Evolutionary conservation across 805 yeast genomes (phyloP).

Genomic region (Lipomyces yamanashiensis): DNA sequence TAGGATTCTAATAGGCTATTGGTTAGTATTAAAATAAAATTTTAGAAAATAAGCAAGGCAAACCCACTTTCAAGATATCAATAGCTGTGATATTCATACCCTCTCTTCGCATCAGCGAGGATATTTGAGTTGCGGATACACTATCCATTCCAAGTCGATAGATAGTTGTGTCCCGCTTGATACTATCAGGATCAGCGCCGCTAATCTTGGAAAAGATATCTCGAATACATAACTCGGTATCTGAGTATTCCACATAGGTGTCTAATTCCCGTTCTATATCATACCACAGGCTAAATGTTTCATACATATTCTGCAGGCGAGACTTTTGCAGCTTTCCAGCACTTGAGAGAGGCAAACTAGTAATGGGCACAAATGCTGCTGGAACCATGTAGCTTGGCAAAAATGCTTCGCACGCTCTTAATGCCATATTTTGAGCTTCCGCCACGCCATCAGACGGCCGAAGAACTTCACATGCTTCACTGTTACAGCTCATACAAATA

Average conservation of each 20-base stretch:
- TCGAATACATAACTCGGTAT: slow-evolving; percentile 6
- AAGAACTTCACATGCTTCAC: neutral
- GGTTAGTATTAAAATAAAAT: neutral
- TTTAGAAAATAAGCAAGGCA: neutral
- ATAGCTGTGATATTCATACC: slow-evolving; percentile 18
- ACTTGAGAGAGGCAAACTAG: slow-evolving; percentile 34
- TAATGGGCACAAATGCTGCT: slow-evolving; percentile 23
- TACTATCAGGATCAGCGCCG: slow-evolving; percentile 7
- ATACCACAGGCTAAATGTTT: neutral
- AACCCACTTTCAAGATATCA: slow-evolving; percentile 24
- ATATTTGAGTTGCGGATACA: slow-evolving; percentile 33
- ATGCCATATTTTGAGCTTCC: neutral
- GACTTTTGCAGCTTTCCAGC: slow-evolving; percentile 35
- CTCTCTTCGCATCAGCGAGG: slow-evolving; percentile 9
- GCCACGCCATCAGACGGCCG: neutral
- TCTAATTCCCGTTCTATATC: neutral
- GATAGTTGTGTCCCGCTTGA: slow-evolving; percentile 19
- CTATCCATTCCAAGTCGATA: slow-evolving; percentile 40
- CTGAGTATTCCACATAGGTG: slow-evolving; percentile 2
- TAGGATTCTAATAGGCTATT: neutral
- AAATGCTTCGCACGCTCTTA: slow-evolving; percentile 21
- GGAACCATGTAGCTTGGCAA: slow-evolving; percentile 39
- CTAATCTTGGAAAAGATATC: slow-evolving; percentile 18
- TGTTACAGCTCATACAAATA: slow-evolving; percentile 3
- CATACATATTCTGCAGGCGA: slow-evolving; percentile 3